Percentiles rank a stretch among this genome's conserved stretches.
phyloP scores from a whole-genome alignment of 495 filamentous ascomycete species.

The Pyrenula massariospora region DNA sequence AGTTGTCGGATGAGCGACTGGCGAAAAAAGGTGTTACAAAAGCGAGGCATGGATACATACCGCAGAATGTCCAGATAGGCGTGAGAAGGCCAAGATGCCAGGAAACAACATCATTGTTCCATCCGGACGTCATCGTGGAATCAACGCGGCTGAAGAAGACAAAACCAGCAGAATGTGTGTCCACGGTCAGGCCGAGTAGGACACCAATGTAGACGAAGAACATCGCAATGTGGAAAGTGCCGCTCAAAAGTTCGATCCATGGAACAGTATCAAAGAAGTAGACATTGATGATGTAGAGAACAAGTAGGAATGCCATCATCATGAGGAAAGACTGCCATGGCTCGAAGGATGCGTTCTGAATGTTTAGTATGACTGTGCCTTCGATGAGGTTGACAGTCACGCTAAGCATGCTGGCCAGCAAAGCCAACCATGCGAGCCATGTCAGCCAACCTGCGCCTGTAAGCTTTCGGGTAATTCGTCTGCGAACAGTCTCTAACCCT shows the following conservation, averaged over 20 bases:
- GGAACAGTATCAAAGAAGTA: slow-evolving; percentile 18
- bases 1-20: neutral
- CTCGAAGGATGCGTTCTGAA: slow-evolving; percentile 21
- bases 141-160: slow-evolving; percentile 4
- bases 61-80: slow-evolving; percentile 17
- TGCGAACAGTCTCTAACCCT: slow-evolving; percentile 8
- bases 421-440: slow-evolving; percentile 11
- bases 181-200: slow-evolving; percentile 5
- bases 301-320: slow-evolving; percentile 22
- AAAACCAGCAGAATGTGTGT: slow-evolving; percentile 3
- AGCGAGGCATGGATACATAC: slow-evolving; percentile 7
- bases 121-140: slow-evolving; percentile 22
- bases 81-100: slow-evolving; percentile 27
- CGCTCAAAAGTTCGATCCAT: slow-evolving; percentile 19
- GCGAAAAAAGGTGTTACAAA: neutral
- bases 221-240: slow-evolving; percentile 23
- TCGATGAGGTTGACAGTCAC: slow-evolving; percentile 22
- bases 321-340: slow-evolving; percentile 36
- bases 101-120: slow-evolving; percentile 24
- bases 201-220: slow-evolving; percentile 20
- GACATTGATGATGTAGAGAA: slow-evolving; percentile 15
- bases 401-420: slow-evolving; percentile 3
- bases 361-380: slow-evolving; percentile 29
- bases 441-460: slow-evolving; percentile 2
- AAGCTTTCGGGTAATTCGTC: neutral